These are phyloP conservation scores for Dactylellina sp. DNA, from an alignment of 2,329 filamentous ascomycete genomes.

Conservation along the genomic window DNA sequence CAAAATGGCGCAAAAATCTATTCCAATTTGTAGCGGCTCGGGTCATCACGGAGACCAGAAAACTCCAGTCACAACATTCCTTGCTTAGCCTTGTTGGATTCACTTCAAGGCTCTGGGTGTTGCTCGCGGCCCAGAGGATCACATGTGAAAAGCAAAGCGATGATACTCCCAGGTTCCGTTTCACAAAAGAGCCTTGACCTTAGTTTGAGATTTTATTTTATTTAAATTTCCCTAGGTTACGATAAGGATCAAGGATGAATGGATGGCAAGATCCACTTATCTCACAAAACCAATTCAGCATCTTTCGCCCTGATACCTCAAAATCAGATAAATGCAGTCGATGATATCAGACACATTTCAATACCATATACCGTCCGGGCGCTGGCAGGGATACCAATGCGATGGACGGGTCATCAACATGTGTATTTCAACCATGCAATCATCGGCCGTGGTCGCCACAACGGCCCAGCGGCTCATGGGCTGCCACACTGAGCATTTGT, in stretches of 20 bases:
- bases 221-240: neutral
- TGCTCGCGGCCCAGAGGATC: constrained; percentile 16
- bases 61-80: constrained; percentile 23
- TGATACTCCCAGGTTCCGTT: constrained; percentile 14
- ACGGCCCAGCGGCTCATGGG: constrained; percentile 40
- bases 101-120: constrained; percentile 1
- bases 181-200: constrained; percentile 24
- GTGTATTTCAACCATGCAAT: constrained; percentile 34
- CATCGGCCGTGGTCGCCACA: constrained; percentile 35
- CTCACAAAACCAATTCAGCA: neutral
- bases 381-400: constrained; percentile 27
- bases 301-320: neutral
- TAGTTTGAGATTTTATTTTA: neutral
- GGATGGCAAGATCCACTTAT: neutral
- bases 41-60: constrained; percentile 54
- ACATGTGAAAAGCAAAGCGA: constrained; percentile 32
- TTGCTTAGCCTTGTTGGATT: constrained; percentile 38
- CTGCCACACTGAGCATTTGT: constrained; percentile 36
- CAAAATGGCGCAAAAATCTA: constrained; percentile 56
- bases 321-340: constrained; percentile 5
- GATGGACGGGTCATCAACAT: constrained; percentile 43
- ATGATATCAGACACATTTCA: constrained; percentile 33
- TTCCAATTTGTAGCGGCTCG: constrained; percentile 41
- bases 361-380: constrained; percentile 15
- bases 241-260: constrained; percentile 11